Evolutionary conservation across 371 early-diverging fungal genomes (phyloP), one percentile per base, ranked within the genome.

Genomic region (Apophysomyces sp.): DNA sequence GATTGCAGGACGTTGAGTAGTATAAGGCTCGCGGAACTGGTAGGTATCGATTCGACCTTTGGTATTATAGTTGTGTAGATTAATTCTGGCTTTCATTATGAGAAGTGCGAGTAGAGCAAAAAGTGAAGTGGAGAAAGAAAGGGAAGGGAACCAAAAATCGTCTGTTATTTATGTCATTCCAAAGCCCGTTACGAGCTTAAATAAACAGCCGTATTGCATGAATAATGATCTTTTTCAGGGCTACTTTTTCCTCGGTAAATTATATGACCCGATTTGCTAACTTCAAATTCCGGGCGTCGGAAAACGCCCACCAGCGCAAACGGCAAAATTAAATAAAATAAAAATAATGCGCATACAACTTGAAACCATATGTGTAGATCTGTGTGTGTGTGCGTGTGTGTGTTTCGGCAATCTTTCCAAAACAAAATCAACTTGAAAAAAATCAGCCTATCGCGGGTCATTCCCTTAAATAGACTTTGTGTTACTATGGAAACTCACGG

Each of bases 31-130:
- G 6, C 63, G 53, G 29, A 63, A 29, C 29, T 63, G 58, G 7
- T 52, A 63, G 37, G 58, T 55, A 58, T 63, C 63, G 39, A 62
- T 44, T 11, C 41, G 62, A n/a, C 63, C 56, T 40, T 54, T 63
- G 21, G 30, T 24, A 12, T 55, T 44, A 34, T 58, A 52, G 2
- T 41, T 57, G 31, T 63, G 52, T 21, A 63, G 58, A 39, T 63
- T 63, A 15, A 63, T 54, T 58, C 53, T 63, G 7, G 63, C 31
- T 53, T 63, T 63, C 63, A 63, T 63, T 21, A 16, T 34, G 26
- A 21, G 49, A 34, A 18, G 21, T 44, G 11, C 36, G 27, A 29
- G 5, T 29, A 13, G 15, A 52, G 36, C 27, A 16, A 37, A 51
- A 58, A 41, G 49, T 44, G 49, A 62, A 55, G 29, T 49, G 12